Percentiles rank a stretch among this genome's conserved stretches.
Evolutionary conservation across 768 basidiomycete species (phyloP).

Genomic region (Russula olivacea): DNA sequence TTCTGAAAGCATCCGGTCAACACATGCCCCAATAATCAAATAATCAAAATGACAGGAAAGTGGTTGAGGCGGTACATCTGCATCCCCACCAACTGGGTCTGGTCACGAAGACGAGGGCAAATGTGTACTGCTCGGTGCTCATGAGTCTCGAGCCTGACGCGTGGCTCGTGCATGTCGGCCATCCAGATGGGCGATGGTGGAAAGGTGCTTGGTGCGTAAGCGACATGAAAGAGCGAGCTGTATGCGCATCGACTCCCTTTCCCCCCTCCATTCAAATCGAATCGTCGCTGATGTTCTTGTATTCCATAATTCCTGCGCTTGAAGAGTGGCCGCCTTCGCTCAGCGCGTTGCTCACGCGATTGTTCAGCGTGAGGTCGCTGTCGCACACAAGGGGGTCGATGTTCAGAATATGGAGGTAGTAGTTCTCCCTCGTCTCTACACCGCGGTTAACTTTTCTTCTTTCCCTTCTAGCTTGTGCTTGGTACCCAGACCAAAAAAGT

Average conservation of each 20-base stretch:
- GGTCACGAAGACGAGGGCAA: background rate
- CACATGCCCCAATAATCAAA: too few species aligned
- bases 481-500: too few species aligned
- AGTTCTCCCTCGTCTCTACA: too few species aligned
- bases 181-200: constrained; percentile 20
- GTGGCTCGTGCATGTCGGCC: constrained; percentile 17
- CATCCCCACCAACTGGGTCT: too few species aligned
- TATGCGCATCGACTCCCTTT: background rate
- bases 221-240: constrained; percentile 7
- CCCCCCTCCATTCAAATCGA: too few species aligned
- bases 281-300: background rate
- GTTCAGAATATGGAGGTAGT: too few species aligned
- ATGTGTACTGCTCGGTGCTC: constrained; percentile 12
- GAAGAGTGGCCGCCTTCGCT: background rate
- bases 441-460: too few species aligned
- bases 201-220: constrained; percentile 6
- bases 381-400: background rate
- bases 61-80: too few species aligned
- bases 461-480: too few species aligned
- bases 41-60: too few species aligned
- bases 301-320: too few species aligned
- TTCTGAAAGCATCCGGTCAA: too few species aligned
- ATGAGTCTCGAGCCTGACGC: constrained; percentile 5
- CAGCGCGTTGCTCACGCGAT: constrained; percentile 7
- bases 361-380: background rate